Base-by-base conservation (phyloP, 768 basidiomycete genomes). In the Kondoa subrosea region DNA sequence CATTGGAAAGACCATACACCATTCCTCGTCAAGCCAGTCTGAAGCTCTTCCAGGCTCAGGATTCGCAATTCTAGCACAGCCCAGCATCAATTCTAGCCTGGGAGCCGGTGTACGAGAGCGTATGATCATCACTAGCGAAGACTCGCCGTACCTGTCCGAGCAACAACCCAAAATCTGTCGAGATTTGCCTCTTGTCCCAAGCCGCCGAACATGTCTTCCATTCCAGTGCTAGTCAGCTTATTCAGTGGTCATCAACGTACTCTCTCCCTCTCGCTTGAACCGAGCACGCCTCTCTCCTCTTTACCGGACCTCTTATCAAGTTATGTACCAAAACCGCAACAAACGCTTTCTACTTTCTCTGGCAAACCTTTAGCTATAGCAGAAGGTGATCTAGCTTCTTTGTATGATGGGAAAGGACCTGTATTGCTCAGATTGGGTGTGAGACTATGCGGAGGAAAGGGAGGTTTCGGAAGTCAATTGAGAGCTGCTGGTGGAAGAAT, bases 401-500 rank as follows among this genome's bases (percentile, higher is more conserved):
- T 69, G n/a, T 25, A 58, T 27, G 64, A 30, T 15, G 60, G 30
- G 29, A n/a, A 21, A 1, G n/a, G 31, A 12, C 33, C 57, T 34
- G 66, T 66, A 56, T 56, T 33, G 17, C 16, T 69, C 31, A 57
- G 69, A 17, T 60, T 69, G 15, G 58, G 58, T 30, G 69, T 65
- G 31, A 56, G 59, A 4, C 58, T 96, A 4, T 80, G 81, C 1
- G 93, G 93, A 62, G 95, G 95, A 25, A 99, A 97, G 78, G 93
- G 95, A 76, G 95, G 93, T 34, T 97, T 99, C 74, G 95, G 95
- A 2, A 89, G 87, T 21, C 91, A 96, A 80, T 81, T 99, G 71
- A 83, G 95, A 76, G 93, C 95, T 0, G 93, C 93, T 16, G 95
- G 95, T 71, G 93, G 95, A 15, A 83, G 93, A 33, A 99, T 99